A percentile compares a stretch with the other conserved stretches of the same genome.
Evolutionary conservation across 768 basidiomycete species (phyloP).

Genomic region (Suillus americanus): DNA sequence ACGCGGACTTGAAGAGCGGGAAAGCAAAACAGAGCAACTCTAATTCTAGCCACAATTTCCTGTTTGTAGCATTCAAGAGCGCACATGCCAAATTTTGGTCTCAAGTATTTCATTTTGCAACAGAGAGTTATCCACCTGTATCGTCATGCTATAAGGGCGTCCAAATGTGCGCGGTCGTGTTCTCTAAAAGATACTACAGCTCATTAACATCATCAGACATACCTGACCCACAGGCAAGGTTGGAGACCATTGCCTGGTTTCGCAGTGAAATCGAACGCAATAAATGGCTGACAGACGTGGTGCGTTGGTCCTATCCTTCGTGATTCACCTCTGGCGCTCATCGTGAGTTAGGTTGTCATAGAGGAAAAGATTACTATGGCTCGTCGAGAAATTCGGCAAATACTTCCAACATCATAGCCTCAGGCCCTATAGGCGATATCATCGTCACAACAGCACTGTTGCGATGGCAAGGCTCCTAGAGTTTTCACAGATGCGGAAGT

Average conservation of each 20-base stretch:
- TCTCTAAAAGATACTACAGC: neutral
- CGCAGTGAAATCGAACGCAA: slow-evolving; percentile 70
- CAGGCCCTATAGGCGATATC: neutral
- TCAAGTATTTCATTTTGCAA: slow-evolving; percentile 76
- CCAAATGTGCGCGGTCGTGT: slow-evolving; percentile 47
- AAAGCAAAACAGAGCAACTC: slow-evolving; percentile 18
- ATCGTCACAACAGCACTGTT: neutral
- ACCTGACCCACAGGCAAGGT: slow-evolving; percentile 56
- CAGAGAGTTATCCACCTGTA: slow-evolving; percentile 62
- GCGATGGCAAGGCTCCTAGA: neutral
- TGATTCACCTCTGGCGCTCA: slow-evolving; percentile 12
- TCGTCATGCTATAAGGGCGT: slow-evolving; percentile 66
- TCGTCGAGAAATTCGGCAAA: slow-evolving; percentile 59
- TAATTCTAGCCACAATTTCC: slow-evolving; percentile 11
- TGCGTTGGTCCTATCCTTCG: slow-evolving; percentile 26
- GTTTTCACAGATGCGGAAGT: neutral
- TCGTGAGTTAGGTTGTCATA: slow-evolving; percentile 46
- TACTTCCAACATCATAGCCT: slow-evolving; percentile 42
- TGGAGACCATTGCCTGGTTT: slow-evolving; percentile 72
- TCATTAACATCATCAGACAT: slow-evolving; percentile 44
- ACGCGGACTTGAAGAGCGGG: slow-evolving; percentile 13
- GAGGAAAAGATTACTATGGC: slow-evolving; percentile 58
- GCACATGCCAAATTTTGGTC: slow-evolving; percentile 34
- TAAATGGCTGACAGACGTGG: slow-evolving; percentile 54
- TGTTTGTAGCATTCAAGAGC: neutral